Evolutionary conservation across 129 eudicot genomes (phyloP).

Genomic region (Solidago caesia): DNA sequence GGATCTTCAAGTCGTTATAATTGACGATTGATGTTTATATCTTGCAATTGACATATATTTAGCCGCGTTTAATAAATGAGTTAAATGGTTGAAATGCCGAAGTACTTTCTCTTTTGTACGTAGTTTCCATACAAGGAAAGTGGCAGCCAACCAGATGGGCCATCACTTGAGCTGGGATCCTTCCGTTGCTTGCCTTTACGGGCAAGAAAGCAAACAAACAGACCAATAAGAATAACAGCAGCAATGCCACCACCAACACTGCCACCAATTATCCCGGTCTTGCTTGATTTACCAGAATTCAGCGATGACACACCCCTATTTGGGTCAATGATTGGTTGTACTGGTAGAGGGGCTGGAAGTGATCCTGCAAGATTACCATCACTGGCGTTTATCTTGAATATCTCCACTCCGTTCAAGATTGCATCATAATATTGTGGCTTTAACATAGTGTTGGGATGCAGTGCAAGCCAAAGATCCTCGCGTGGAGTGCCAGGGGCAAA

Average conservation of each 20-base stretch:
- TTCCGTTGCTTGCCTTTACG: slow-evolving; percentile 55
- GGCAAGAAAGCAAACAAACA: slow-evolving; percentile 51
- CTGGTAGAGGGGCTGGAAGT: slow-evolving; percentile 65
- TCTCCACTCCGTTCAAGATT: slow-evolving; percentile 76
- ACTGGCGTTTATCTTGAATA: slow-evolving; percentile 58
- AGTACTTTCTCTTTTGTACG: too few species aligned
- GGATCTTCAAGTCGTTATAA: too few species aligned
- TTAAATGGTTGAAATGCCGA: too few species aligned
- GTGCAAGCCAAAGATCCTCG: slow-evolving; percentile 62
- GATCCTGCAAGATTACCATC: slow-evolving; percentile 75
- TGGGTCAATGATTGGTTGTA: slow-evolving; percentile 33
- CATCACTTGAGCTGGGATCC: slow-evolving; percentile 75
- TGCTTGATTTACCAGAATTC: slow-evolving; percentile 38
- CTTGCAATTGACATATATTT: too few species aligned
- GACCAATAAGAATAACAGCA: slow-evolving; percentile 50
- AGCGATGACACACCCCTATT: slow-evolving; percentile 8
- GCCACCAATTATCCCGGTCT: slow-evolving; percentile 59
- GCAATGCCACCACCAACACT: slow-evolving; percentile 76
- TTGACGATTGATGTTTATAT: too few species aligned
- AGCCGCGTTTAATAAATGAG: too few species aligned
- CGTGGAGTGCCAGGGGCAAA: slow-evolving; percentile 53
- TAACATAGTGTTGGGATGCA: slow-evolving; percentile 48
- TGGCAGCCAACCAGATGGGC: slow-evolving; percentile 92
- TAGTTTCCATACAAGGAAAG: slow-evolving; percentile 83
- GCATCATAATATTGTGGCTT: slow-evolving; percentile 46